phyloP scores from a whole-genome alignment of 2,329 filamentous ascomycete species.

The Trichoderma lentiforme region DNA sequence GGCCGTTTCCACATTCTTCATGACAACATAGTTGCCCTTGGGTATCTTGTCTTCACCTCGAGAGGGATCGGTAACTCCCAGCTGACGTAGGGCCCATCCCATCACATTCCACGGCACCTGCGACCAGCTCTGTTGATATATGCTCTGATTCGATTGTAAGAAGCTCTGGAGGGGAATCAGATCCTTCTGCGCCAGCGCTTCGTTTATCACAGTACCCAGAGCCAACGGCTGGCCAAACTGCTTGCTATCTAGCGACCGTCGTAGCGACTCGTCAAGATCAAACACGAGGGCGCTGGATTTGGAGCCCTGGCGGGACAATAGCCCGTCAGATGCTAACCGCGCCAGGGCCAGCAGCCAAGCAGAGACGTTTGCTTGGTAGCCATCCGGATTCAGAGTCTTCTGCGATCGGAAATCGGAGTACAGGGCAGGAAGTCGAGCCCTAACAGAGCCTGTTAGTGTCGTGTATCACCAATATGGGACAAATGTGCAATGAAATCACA shows the following conservation, averaged over 20 bases:
- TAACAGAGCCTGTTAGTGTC: conserved; percentile 31
- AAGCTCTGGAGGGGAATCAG: conserved; percentile 73
- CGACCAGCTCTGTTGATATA: conserved; percentile 70
- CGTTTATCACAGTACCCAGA: conserved; percentile 71
- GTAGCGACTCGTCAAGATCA: conserved; percentile 58
- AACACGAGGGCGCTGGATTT: conserved; percentile 50
- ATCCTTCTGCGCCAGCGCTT: conserved; percentile 66
- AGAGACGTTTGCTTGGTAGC: conserved; percentile 73
- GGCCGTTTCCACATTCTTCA: conserved; percentile 59
- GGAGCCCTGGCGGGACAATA: conserved; percentile 40
- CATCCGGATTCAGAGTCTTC: conserved; percentile 74
- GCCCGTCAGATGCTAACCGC: conserved; percentile 63
- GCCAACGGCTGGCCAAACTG: conserved; percentile 80
- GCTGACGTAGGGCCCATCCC: conserved; percentile 69
- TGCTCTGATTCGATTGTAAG: conserved; percentile 59
- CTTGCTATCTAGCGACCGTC: conserved; percentile 67
- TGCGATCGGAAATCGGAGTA: conserved; percentile 84
- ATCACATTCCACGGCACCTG: conserved; percentile 64
- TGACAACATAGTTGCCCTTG: conserved; percentile 61
- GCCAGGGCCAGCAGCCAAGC: conserved; percentile 76
- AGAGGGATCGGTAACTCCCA: conserved; percentile 57
- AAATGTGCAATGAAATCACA: not conserved
- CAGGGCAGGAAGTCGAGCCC: conserved; percentile 75
- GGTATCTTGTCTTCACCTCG: conserved; percentile 54
- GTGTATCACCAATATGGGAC: not conserved